Evolutionary conservation across 306 rosid genomes (phyloP).

Genomic region (Prunus salicina): DNA sequence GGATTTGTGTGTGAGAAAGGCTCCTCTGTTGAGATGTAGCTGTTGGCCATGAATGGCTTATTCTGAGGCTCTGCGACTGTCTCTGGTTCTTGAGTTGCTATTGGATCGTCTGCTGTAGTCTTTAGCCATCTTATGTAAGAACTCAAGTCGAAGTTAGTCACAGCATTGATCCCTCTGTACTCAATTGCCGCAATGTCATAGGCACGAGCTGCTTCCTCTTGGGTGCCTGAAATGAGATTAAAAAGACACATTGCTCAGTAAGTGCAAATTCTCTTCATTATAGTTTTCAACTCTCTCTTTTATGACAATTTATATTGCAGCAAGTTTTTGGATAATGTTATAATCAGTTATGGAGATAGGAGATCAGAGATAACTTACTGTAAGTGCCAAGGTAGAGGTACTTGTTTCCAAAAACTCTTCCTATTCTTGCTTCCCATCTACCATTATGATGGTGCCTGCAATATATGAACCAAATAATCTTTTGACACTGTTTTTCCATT

Average conservation of each 20-base stretch:
- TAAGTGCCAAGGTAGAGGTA: conserved; percentile 93
- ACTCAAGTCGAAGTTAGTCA: conserved; percentile 84
- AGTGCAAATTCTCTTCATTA: background rate
- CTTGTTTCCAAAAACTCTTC: conserved; percentile 92
- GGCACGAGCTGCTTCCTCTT: conserved; percentile 91
- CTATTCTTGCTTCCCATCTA: conserved; percentile 96
- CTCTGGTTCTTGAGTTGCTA: conserved; percentile 29
- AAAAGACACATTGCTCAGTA: background rate
- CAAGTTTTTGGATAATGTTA: background rate
- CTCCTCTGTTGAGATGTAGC: conserved; percentile 29
- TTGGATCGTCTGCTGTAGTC: conserved; percentile 34
- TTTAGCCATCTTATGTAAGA: conserved; percentile 77
- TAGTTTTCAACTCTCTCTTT: background rate
- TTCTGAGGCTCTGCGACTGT: conserved; percentile 23
- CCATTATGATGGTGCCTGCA: conserved; percentile 78
- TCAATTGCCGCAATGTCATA: conserved; percentile 92
- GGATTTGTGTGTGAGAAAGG: conserved; percentile 27
- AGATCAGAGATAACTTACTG: conserved; percentile 38
- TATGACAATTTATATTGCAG: background rate
- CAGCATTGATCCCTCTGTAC: conserved; percentile 82
- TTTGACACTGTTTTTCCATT: background rate
- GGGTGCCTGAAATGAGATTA: conserved; percentile 47
- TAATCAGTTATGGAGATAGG: too few species aligned
- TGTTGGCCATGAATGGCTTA: conserved; percentile 24
- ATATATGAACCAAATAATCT: background rate